Evolutionary conservation across 2,329 filamentous ascomycete species (phyloP).

Genomic region (Bipolaris oryzae): DNA sequence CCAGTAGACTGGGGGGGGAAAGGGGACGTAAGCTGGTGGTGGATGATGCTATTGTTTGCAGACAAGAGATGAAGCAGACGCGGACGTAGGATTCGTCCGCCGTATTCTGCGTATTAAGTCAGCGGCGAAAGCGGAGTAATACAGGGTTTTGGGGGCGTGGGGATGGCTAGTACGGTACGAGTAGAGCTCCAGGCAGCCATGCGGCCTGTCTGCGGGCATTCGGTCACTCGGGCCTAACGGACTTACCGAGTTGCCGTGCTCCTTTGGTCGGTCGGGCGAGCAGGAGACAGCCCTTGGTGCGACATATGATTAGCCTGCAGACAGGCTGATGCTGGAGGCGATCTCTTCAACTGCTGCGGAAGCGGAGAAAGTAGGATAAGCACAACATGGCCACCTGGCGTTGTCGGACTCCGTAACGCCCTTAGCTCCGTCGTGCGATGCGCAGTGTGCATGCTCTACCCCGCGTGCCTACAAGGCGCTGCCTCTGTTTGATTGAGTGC

Average conservation of each 20-base stretch:
- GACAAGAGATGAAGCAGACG: constrained; percentile 5
- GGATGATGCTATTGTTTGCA: constrained; percentile 6
- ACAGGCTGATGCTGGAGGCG: too few relatives aligned
- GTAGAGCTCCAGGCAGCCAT: constrained; percentile 18
- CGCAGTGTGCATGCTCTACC: neutral
- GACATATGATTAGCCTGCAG: neutral
- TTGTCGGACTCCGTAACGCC: too few relatives aligned
- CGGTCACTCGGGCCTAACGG: constrained; percentile 6
- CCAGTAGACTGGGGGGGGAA: constrained; percentile 1
- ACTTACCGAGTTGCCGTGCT: constrained; percentile 4
- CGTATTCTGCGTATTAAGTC: constrained; percentile 18
- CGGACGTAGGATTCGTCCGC: constrained; percentile 23
- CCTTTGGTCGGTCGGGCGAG: neutral
- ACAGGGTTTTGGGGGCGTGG: constrained; percentile 5
- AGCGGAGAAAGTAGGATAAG: too few relatives aligned
- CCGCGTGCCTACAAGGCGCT: neutral
- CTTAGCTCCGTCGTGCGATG: too few relatives aligned
- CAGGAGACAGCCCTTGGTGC: neutral
- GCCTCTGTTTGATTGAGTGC: neutral
- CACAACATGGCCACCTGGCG: too few relatives aligned
- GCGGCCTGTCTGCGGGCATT: neutral
- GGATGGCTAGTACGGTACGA: constrained; percentile 9
- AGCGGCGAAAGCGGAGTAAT: constrained; percentile 21
- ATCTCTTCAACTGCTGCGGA: too few relatives aligned
- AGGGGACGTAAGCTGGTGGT: constrained; percentile 10